Evolutionary conservation across 2,329 filamentous ascomycete species (phyloP).

Genomic region (Botrytis paeoniae): DNA sequence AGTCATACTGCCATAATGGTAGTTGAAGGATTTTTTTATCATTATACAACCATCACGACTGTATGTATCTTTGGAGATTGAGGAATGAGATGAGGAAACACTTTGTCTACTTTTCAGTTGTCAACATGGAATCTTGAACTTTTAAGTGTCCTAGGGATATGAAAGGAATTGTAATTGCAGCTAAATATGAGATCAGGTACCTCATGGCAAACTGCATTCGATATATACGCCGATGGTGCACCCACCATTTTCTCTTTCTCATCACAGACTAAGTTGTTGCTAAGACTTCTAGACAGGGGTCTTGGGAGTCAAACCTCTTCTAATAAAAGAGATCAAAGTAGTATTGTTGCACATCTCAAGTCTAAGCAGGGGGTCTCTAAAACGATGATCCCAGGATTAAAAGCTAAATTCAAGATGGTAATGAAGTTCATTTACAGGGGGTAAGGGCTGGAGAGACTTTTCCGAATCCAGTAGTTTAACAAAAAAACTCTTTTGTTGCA

Average conservation of each 20-base stretch:
- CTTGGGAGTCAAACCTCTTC: background rate
- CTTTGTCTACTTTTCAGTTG: background rate
- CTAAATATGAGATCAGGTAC: background rate
- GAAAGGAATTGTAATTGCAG: background rate
- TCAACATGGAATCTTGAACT: background rate
- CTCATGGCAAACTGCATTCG: background rate
- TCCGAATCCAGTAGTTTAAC: background rate
- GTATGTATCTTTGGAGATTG: background rate
- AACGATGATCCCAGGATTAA: background rate
- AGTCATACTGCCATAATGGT: background rate
- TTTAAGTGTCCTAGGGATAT: background rate
- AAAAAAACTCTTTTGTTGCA: background rate
- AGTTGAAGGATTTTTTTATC: background rate
- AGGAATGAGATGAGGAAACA: background rate
- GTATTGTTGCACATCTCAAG: background rate
- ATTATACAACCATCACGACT: background rate
- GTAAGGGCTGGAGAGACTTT: background rate
- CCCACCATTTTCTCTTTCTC: background rate
- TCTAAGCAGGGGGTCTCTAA: background rate
- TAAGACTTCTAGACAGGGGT: background rate
- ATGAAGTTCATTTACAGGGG: background rate
- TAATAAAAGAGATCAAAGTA: background rate
- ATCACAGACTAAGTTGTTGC: no score
- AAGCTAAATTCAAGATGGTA: background rate
- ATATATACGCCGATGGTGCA: background rate